These are phyloP conservation scores for Boletus subcaerulescens DNA, from an alignment of 768 basidiomycete species.

Conservation along the genomic window DNA sequence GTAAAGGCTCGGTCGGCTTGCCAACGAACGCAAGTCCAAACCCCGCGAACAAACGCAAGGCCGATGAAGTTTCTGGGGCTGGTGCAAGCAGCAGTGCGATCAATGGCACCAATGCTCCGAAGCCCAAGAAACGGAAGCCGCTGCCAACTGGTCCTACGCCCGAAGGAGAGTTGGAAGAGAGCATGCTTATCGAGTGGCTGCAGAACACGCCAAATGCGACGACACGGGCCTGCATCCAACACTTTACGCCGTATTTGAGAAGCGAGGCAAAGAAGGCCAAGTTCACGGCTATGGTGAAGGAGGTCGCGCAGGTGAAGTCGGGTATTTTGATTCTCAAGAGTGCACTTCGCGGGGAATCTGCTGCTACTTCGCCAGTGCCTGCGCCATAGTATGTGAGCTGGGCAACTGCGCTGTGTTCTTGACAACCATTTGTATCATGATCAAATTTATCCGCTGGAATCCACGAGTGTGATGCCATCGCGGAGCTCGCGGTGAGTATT, in stretches of 20 bases:
- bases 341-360: constrained; percentile 34
- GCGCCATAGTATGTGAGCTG: constrained; percentile 24
- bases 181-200: constrained; percentile 74
- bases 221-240: constrained; percentile 76
- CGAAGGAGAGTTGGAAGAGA: constrained; percentile 57
- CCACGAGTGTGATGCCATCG: not conserved
- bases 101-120: constrained; percentile 33
- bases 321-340: constrained; percentile 59
- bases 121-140: constrained; percentile 56
- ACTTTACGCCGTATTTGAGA: constrained; percentile 74
- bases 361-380: constrained; percentile 21
- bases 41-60: constrained; percentile 60
- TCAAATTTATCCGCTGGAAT: constrained; percentile 15
- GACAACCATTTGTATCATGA: constrained; percentile 17
- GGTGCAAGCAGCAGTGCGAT: constrained; percentile 5
- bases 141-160: constrained; percentile 38
- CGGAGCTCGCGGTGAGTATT: not conserved
- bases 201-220: constrained; percentile 64
- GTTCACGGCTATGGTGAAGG: constrained; percentile 78
- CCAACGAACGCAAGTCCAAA: constrained; percentile 36
- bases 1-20: constrained; percentile 24
- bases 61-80: constrained; percentile 36
- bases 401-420: constrained; percentile 8
- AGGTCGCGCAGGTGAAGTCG: constrained; percentile 70
- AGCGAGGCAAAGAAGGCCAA: constrained; percentile 65